Evolutionary conservation across 2,329 filamentous ascomycete species (phyloP), one percentile per base, ranked within the genome.

Genomic region (Emergomyces orientalis): DNA sequence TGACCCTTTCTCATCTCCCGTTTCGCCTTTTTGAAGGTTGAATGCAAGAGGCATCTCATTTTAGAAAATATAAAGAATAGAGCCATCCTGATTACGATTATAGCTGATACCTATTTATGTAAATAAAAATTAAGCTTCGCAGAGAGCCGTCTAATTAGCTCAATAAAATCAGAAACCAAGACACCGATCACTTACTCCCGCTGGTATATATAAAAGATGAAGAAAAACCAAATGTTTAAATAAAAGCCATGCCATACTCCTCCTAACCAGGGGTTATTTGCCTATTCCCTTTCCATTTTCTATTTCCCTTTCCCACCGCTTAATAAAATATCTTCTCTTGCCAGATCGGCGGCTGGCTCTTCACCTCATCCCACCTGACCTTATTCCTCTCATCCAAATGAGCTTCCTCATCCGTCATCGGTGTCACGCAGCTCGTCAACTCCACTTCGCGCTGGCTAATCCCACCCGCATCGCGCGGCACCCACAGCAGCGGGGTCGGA

Each of bases 331-430:
- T 72, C 74, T 81, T 83, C 70, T 81, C 75, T 65, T 80, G 70
- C 73, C 82, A 84, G 61, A 86, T 78, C 14, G 84, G 84, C 60
- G 84, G 81, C 63, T 80, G 74, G 17, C 80, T 82, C 54, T 78
- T 77, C 64, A 84, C 79, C n/a, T 80, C 77, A 71, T 85, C 82
- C 83, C 84, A 86, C 14, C 81, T 76, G 52, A 87, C 77, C 65
- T 84, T 84, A 73, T 87, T 88, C 77, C 88, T 88, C 68, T 88
- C 87, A 70, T 88, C 80, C 51, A 92, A 73, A 62, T 81, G 82
- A 54, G 88, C 89, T 3, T 85, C 87, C 66, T 90, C 86, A 71
- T 96, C 90, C 0, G 89, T 93, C 60, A 93, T 93, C 0, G 84
- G 84, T 47, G 91, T 88, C n/a, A 87, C 80, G 65, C 82, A 82